Conservation (phyloP, 306 rosid species). For the Rosa multiflora region DNA sequence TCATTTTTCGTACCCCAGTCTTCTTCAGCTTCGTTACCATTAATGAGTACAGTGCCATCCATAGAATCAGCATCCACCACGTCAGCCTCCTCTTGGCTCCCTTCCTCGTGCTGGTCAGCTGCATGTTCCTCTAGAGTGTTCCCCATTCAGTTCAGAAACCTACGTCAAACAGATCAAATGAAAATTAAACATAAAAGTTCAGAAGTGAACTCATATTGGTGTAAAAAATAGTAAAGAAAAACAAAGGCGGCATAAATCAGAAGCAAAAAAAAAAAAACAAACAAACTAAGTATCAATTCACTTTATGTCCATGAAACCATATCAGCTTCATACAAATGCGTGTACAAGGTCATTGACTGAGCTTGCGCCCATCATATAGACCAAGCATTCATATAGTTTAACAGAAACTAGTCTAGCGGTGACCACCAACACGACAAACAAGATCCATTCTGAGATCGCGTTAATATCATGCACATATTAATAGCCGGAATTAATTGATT, state of each 20-base stretch:
- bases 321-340: not conserved
- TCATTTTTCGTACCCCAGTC: conserved; percentile 79
- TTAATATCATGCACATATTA: not conserved
- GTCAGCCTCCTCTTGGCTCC: conserved; percentile 90
- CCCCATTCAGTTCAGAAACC: conserved; percentile 37
- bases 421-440: not conserved
- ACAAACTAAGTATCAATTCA: not conserved
- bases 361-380: not conserved
- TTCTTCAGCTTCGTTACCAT: conserved; percentile 89
- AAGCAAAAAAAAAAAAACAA: too few species aligned
- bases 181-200: conserved; percentile 13
- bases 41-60: conserved; percentile 84
- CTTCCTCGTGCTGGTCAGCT: conserved; percentile 71
- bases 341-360: not conserved
- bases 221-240: not conserved
- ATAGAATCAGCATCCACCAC: conserved; percentile 95
- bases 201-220: conserved; percentile 7
- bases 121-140: conserved; percentile 33
- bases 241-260: too few species aligned
- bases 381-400: not conserved
- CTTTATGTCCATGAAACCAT: not conserved
- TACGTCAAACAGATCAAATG: conserved; percentile 19
- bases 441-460: not conserved
- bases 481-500: not conserved
- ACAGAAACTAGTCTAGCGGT: too few species aligned